phyloP scores from a whole-genome alignment of 441 rosid species.

The Kokia cookei region DNA sequence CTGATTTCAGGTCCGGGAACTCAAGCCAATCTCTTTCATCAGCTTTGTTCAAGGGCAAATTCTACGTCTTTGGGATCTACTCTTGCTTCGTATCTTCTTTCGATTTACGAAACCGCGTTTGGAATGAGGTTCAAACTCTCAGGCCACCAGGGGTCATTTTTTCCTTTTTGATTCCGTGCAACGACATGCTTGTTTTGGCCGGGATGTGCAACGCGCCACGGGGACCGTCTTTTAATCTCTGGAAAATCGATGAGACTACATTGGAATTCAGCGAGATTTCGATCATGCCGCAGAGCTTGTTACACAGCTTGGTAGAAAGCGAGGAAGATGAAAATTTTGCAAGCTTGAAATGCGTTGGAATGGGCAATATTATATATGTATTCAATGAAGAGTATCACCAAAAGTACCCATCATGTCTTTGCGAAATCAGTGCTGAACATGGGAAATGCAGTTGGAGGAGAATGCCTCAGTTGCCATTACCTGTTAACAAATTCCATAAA shows the following conservation, averaged over 20 bases:
- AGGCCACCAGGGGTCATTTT: slow-evolving; percentile 71
- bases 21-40: slow-evolving; percentile 56
- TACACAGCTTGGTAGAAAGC: slow-evolving; percentile 48
- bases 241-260: slow-evolving; percentile 46
- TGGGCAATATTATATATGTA: slow-evolving; percentile 62
- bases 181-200: slow-evolving; percentile 55
- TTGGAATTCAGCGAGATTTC: slow-evolving; percentile 72
- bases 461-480: slow-evolving; percentile 62
- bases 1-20: slow-evolving; percentile 54
- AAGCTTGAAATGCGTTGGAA: slow-evolving; percentile 77
- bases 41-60: slow-evolving; percentile 39
- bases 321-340: slow-evolving; percentile 70
- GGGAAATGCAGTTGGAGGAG: slow-evolving; percentile 61
- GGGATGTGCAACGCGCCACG: slow-evolving; percentile 46
- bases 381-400: slow-evolving; percentile 73
- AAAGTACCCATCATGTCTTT: slow-evolving; percentile 78
- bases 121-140: slow-evolving; percentile 68
- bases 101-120: slow-evolving; percentile 41
- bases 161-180: slow-evolving; percentile 54
- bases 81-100: slow-evolving; percentile 52
- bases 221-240: slow-evolving; percentile 56
- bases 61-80: slow-evolving; percentile 62
- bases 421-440: slow-evolving; percentile 42
- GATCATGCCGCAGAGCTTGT: slow-evolving; percentile 63
- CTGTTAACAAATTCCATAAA: slow-evolving; percentile 75